Conservation (phyloP, 2,329 filamentous ascomycete species). For the Phialocephala subalpina region DNA sequence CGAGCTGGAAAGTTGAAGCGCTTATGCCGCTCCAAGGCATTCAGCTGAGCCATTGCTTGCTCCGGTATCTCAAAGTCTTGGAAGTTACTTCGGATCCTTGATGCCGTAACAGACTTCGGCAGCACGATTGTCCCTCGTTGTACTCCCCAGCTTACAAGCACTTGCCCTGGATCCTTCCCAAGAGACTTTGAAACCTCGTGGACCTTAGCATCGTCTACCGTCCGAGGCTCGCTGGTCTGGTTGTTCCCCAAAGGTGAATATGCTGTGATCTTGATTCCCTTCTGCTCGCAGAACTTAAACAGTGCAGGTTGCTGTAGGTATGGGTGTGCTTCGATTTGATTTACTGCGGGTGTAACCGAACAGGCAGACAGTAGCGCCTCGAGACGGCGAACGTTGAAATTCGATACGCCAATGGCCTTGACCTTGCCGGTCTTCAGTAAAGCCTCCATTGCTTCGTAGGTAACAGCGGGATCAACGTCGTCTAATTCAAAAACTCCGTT, state of each 20-base stretch:
- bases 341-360: conserved; percentile 55
- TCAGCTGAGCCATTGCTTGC: conserved; percentile 48
- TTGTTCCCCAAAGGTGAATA: conserved; percentile 50
- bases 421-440: conserved; percentile 48
- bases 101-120: conserved; percentile 62
- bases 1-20: conserved; percentile 52
- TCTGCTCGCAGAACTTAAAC: conserved; percentile 54
- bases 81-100: conserved; percentile 13
- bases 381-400: conserved; percentile 54
- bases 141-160: conserved; percentile 57
- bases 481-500: conserved; percentile 27
- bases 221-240: conserved; percentile 48
- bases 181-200: conserved; percentile 67
- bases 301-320: conserved; percentile 63
- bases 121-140: conserved; percentile 59
- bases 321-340: conserved; percentile 73
- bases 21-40: conserved; percentile 51
- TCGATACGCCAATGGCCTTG: conserved; percentile 57
- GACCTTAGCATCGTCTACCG: conserved; percentile 66
- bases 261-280: conserved; percentile 57
- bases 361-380: conserved; percentile 50
- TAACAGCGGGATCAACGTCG: conserved; percentile 28
- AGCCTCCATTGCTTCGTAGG: conserved; percentile 49
- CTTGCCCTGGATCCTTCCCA: conserved; percentile 52
- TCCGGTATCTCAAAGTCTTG: conserved; percentile 44